These are phyloP conservation scores for Phaeotremella skinneri DNA, from an alignment of 768 basidiomycete genomes.

Conservation along the genomic window DNA sequence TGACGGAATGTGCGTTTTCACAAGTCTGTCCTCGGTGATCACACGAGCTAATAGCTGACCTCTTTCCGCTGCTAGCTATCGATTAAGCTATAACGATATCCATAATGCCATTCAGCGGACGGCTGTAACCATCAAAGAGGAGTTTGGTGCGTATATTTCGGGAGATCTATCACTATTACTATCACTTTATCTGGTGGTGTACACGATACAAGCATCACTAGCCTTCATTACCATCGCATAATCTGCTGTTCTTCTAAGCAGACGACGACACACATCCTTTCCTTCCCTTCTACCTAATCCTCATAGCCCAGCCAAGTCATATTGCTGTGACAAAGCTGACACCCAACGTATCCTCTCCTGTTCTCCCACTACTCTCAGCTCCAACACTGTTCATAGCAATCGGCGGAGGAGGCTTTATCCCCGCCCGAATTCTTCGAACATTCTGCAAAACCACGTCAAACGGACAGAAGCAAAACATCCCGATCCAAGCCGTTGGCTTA, in stretches of 20 bases:
- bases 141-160: conserved; percentile 60
- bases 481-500: conserved; percentile 93
- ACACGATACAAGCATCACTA: no score
- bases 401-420: conserved; percentile 77
- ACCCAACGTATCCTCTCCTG: neutral
- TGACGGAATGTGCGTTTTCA: no score
- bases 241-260: neutral
- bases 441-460: conserved; percentile 67
- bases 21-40: no score
- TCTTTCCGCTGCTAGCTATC: no score
- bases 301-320: neutral
- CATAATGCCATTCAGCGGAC: conserved; percentile 74
- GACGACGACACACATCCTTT: neutral
- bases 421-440: conserved; percentile 88
- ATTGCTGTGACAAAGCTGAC: neutral
- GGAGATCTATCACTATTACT: no score
- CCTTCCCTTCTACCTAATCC: neutral
- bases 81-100: conserved; percentile 84
- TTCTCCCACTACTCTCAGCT: conserved; percentile 14
- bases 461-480: conserved; percentile 66
- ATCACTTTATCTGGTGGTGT: no score
- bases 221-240: no score
- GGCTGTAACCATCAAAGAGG: conserved; percentile 65
- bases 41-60: no score
- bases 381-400: conserved; percentile 49